A percentile compares a stretch with the other conserved stretches of the same genome.
phyloP scores from a whole-genome alignment of 75 land plant species.

The Picea sitchensis region DNA sequence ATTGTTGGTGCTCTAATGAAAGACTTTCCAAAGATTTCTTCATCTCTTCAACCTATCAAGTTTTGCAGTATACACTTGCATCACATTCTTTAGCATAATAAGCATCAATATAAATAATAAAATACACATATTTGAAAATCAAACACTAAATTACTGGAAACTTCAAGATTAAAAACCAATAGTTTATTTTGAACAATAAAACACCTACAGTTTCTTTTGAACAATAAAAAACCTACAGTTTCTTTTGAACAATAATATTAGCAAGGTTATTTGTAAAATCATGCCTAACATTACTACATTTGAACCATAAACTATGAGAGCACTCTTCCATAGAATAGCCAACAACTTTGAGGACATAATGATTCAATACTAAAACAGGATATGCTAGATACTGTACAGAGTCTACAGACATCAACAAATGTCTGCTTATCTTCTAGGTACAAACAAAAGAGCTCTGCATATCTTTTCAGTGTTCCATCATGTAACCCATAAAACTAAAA shows the following conservation, averaged over 20 bases:
- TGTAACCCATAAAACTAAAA: too few relatives aligned
- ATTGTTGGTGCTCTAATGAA: not conserved
- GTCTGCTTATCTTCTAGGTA: too few relatives aligned
- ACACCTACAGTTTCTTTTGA: not conserved
- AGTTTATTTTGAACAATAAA: not conserved
- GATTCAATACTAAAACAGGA: not conserved
- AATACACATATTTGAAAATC: not conserved
- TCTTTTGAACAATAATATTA: not conserved
- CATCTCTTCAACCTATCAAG: conserved; percentile 1
- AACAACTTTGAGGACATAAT: not conserved
- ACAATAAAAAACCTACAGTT: too few relatives aligned
- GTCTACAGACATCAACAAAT: too few relatives aligned
- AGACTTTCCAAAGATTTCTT: not conserved
- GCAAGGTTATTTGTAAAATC: not conserved
- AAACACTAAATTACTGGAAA: not conserved
- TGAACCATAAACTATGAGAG: too few relatives aligned
- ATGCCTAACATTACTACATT: not conserved
- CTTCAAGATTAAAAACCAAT: not conserved
- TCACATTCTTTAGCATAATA: not conserved
- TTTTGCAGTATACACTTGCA: not conserved
- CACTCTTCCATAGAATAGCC: not conserved
- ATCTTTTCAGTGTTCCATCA: too few relatives aligned
- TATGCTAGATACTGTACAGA: too few relatives aligned
- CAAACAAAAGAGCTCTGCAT: too few relatives aligned
- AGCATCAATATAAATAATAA: not conserved